Evolutionary conservation across 176 grass and related monocot genomes (phyloP).

Genomic region (Eragrostis nindensis): DNA sequence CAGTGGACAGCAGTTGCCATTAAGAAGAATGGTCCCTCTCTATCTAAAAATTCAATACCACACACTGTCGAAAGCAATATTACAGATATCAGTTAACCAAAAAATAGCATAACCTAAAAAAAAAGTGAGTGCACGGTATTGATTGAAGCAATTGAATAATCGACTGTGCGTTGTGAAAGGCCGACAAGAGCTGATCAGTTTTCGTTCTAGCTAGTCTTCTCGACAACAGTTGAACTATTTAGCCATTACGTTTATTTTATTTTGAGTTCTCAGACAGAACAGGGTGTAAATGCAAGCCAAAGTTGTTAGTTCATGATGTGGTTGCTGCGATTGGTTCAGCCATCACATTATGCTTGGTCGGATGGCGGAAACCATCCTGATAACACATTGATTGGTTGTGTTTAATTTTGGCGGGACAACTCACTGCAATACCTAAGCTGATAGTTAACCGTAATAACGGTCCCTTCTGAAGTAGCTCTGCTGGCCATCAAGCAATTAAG

Average conservation of each 20-base stretch:
- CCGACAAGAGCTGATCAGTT: not conserved
- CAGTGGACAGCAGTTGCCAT: slow-evolving; percentile 40
- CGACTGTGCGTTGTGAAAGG: not conserved
- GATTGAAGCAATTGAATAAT: slow-evolving; percentile 14
- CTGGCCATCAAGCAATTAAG: slow-evolving; percentile 32
- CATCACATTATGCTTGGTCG: slow-evolving; percentile 7
- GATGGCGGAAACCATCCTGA: not conserved
- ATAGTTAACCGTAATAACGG: not conserved
- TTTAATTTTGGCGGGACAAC: slow-evolving; percentile 5
- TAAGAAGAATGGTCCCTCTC: slow-evolving; percentile 32
- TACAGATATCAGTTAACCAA: not conserved
- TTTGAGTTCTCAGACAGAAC: not conserved
- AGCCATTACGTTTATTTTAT: not conserved
- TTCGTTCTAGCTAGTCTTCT: not conserved
- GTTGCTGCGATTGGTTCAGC: slow-evolving; percentile 10
- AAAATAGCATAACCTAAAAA: not conserved
- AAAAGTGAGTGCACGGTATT: not conserved
- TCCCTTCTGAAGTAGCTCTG: not conserved
- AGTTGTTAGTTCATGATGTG: not conserved
- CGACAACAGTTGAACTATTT: not conserved
- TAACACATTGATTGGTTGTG: slow-evolving; percentile 1
- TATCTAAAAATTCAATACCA: slow-evolving; percentile 21
- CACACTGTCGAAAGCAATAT: not conserved
- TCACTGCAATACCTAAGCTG: not conserved
- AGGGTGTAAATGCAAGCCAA: slow-evolving; percentile 26